phyloP scores from a whole-genome alignment of 305 asterid genomes.

The Fraxinus xanthoxyloides region DNA sequence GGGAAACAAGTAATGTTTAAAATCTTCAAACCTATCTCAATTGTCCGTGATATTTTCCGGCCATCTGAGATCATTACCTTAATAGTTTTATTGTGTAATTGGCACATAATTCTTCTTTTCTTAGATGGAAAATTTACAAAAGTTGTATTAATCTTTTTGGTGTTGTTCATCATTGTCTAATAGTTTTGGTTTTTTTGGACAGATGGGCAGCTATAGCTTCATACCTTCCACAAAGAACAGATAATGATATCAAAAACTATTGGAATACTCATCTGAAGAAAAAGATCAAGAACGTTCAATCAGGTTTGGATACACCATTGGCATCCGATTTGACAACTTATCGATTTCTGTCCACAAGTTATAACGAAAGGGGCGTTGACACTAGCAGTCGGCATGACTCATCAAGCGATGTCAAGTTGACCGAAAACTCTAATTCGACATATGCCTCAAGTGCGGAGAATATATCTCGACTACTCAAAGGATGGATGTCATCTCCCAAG shows the following conservation, averaged over 20 bases:
- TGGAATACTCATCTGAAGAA: constrained; percentile 97
- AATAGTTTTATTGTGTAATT: not conserved
- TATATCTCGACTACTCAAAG: constrained; percentile 79
- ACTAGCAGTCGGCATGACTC: constrained; percentile 5
- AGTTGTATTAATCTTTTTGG: not conserved
- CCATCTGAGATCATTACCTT: not conserved
- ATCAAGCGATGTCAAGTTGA: constrained; percentile 1
- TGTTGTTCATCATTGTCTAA: not conserved
- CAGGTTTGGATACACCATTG: constrained; percentile 36
- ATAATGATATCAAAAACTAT: constrained; percentile 88
- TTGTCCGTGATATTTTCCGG: not conserved
- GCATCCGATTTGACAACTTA: constrained; percentile 29
- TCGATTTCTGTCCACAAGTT: constrained; percentile 33
- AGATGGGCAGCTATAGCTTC: constrained; percentile 99
- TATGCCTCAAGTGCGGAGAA: constrained; percentile 90
- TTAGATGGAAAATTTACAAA: not conserved
- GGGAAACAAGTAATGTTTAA: constrained; percentile 80
- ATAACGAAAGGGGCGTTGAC: constrained; percentile 4
- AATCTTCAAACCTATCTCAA: not conserved
- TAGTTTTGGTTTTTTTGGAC: constrained; percentile 9
- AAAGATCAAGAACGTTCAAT: constrained; percentile 64
- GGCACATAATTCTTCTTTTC: not conserved
- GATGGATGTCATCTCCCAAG: constrained; percentile 83
- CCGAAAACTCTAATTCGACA: constrained; percentile 35
- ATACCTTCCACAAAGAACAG: constrained; percentile 88